Base-by-base conservation (phyloP, 1,284 basidiomycete genomes). In the Violaceomyces palustris region DNA sequence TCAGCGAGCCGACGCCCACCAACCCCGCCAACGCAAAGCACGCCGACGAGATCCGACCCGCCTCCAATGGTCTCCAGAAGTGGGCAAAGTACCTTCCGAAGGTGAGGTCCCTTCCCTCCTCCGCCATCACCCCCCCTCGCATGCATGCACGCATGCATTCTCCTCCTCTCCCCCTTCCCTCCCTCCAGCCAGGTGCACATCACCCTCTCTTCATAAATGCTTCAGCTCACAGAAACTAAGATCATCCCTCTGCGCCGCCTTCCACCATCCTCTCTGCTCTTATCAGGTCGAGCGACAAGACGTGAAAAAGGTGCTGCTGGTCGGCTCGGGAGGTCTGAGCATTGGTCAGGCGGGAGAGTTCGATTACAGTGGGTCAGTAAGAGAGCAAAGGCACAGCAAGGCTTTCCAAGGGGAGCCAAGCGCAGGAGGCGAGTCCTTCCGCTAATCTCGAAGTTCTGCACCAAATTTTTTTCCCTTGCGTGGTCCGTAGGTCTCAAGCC, bases 261-360 rank as follows among this genome's bases (percentile, higher is more conserved):
- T 15, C 35, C 9, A 8, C 6, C 35, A 14, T 15, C 33, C 15
- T 35, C 33, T 35, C 15, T 10, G 9, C 24, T 27, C 33, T 18
- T 10, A 10, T 9, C 9, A 14, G 15, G 9, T 61, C 27, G 58
- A 61, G 49, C 64, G 69, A 23, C 57, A 88, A 21, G 84, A 96
- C 64, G 93, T 98, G 35, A 85, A 87, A 74, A 94, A 93, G 74
- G 94, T 98, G 38, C 81, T 98, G 51, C 88, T 98, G 48, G 90
- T 98, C 39, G 94, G 94, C 56, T 88, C 86, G 58, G 94, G 94
- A 69, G 94, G 94, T 53, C 83, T 99, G 37, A 87, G 84, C 71
- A 98, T 99, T 58, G 94, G 94, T 33, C 94, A 98, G 76, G 94
- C 94, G 4, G 94, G 94, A 75, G 94, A 99, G 77, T 99, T 99